Conservation (phyloP, 1,284 basidiomycete genomes). For the Filobasidium uniguttulatum region DNA sequence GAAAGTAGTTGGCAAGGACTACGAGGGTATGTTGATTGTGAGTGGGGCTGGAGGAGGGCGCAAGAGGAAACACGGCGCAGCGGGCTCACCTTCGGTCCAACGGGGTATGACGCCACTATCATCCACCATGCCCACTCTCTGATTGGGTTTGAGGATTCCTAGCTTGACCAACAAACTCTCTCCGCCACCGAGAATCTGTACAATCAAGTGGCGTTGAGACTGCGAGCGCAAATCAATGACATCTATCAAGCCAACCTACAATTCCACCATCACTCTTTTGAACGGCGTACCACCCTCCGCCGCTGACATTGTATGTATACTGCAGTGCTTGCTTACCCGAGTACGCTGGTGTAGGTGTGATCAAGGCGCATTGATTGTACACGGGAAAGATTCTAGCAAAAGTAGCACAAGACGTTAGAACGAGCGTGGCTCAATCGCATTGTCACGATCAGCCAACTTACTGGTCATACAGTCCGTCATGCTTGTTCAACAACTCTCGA, state of each 20-base stretch:
- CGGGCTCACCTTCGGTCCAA: slow-evolving; percentile 1
- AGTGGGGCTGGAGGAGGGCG: too few relatives aligned
- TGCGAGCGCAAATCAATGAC: too few relatives aligned
- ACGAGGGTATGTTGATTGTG: not conserved
- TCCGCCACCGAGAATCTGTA: slow-evolving; percentile 3
- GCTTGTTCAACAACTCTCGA: slow-evolving; percentile 17
- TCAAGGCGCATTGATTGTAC: slow-evolving; percentile 18
- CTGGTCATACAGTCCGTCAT: slow-evolving; percentile 6
- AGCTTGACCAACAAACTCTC: slow-evolving; percentile 5
- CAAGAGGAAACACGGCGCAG: too few relatives aligned
- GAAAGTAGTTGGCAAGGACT: not conserved
- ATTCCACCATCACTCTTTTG: slow-evolving; percentile 6
- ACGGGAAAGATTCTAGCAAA: slow-evolving; percentile 16
- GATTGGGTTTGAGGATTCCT: slow-evolving; percentile 9
- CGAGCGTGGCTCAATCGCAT: not conserved
- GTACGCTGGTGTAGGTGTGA: slow-evolving; percentile 21
- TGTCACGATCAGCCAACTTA: not conserved
- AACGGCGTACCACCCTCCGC: slow-evolving; percentile 15
- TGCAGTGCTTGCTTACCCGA: slow-evolving; percentile 14
- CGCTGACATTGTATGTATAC: slow-evolving; percentile 18
- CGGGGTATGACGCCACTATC: slow-evolving; percentile 4
- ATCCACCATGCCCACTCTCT: slow-evolving; percentile 11
- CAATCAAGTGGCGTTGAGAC: not conserved
- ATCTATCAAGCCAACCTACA: not conserved
- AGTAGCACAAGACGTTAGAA: not conserved